phyloP scores from a whole-genome alignment of 2,329 filamentous ascomycete genomes.

The Diplodia corticola region DNA sequence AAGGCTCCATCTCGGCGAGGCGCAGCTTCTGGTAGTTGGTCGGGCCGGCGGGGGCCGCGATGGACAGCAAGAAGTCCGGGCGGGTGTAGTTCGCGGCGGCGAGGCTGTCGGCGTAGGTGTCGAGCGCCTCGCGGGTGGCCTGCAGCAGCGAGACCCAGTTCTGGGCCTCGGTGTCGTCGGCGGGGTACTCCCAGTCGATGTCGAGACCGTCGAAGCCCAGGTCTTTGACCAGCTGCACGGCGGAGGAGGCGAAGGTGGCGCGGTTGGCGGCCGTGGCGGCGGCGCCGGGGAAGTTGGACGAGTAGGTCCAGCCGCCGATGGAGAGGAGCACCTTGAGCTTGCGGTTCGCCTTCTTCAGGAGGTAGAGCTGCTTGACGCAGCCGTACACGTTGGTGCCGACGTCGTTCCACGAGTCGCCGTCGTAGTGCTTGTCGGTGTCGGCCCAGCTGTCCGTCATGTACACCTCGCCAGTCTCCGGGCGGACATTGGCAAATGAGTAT shows the following conservation, averaged over 20 bases:
- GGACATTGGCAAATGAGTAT: slow-evolving; percentile 88
- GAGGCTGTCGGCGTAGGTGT: slow-evolving; percentile 43
- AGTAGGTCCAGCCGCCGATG: slow-evolving; percentile 83
- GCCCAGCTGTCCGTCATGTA: slow-evolving; percentile 65
- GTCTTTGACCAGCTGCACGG: slow-evolving; percentile 74
- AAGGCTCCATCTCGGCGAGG: slow-evolving; percentile 44
- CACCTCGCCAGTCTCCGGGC: slow-evolving; percentile 73
- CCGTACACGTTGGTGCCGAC: slow-evolving; percentile 73
- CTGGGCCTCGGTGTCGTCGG: slow-evolving; percentile 40
- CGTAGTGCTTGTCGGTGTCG: slow-evolving; percentile 69
- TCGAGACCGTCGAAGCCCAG: slow-evolving; percentile 66
- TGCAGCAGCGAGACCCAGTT: slow-evolving; percentile 45
- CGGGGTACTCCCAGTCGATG: slow-evolving; percentile 52
- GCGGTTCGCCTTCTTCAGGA: slow-evolving; percentile 74
- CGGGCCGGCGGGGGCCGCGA: slow-evolving; percentile 48
- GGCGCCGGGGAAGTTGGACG: slow-evolving; percentile 72
- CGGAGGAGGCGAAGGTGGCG: slow-evolving; percentile 65
- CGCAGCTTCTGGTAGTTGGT: slow-evolving; percentile 46
- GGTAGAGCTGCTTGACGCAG: slow-evolving; percentile 72
- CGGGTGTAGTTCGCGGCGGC: neutral
- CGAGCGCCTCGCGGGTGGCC: slow-evolving; percentile 40
- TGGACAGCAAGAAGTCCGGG: slow-evolving; percentile 44
- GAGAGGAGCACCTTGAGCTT: slow-evolving; percentile 78
- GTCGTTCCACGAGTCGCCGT: slow-evolving; percentile 65
- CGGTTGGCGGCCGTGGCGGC: slow-evolving; percentile 65